Evolutionary conservation across 2,329 filamentous ascomycete genomes (phyloP).

Genomic region (Trichoderma atrobrunneum): DNA sequence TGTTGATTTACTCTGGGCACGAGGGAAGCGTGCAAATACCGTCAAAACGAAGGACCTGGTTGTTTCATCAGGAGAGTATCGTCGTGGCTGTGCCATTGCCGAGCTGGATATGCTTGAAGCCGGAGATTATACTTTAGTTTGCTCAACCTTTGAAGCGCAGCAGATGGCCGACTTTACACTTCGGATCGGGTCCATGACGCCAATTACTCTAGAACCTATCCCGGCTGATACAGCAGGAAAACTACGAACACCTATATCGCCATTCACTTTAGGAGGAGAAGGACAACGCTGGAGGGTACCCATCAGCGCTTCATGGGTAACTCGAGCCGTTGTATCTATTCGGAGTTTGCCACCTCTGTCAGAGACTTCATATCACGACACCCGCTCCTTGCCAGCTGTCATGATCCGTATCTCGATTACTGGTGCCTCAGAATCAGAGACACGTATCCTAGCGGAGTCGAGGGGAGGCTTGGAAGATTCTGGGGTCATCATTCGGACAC

Average conservation of each 20-base stretch:
- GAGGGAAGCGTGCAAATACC: slow-evolving; percentile 66
- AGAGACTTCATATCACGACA: slow-evolving; percentile 23
- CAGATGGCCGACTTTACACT: slow-evolving; percentile 74
- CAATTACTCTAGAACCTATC: slow-evolving; percentile 58
- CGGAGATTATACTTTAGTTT: slow-evolving; percentile 83
- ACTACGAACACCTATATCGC: slow-evolving; percentile 58
- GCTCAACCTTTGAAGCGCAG: slow-evolving; percentile 82
- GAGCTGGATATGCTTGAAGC: slow-evolving; percentile 59
- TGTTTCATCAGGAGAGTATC: slow-evolving; percentile 83
- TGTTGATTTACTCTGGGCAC: slow-evolving; percentile 77
- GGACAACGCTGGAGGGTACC: slow-evolving; percentile 40
- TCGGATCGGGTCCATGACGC: slow-evolving; percentile 63
- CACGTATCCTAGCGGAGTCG: slow-evolving; percentile 61
- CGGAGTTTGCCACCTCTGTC: slow-evolving; percentile 30
- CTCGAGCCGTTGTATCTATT: slow-evolving; percentile 46
- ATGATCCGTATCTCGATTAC: slow-evolving; percentile 70
- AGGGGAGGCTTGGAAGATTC: slow-evolving; percentile 73
- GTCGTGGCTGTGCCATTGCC: slow-evolving; percentile 71
- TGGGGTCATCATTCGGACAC: slow-evolving; percentile 62
- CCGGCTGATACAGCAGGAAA: slow-evolving; percentile 73
- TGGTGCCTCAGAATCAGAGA: slow-evolving; percentile 67
- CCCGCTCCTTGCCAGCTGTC: slow-evolving; percentile 44
- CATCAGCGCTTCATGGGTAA: slow-evolving; percentile 49
- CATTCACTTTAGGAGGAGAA: slow-evolving; percentile 50
- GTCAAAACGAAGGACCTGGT: slow-evolving; percentile 76